Evolutionary conservation across 805 yeast species (phyloP).

Genomic region (Candida gorgasii): DNA sequence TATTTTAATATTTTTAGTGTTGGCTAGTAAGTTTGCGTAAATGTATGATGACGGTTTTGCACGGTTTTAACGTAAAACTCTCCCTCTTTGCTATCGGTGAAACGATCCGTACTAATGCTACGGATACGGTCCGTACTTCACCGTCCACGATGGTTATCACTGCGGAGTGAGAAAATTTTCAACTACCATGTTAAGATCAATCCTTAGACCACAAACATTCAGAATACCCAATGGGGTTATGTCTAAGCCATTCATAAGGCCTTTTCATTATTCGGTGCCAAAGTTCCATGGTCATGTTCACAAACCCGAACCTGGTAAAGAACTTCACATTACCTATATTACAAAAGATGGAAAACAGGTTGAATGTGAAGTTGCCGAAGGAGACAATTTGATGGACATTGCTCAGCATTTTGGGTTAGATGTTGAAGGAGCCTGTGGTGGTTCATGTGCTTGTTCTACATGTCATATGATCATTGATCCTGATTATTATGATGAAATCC

Average conservation of each 20-base stretch:
- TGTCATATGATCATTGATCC: slow-evolving; percentile 98
- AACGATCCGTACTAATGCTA: too few relatives aligned
- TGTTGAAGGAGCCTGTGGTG: slow-evolving; percentile 99
- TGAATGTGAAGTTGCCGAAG: slow-evolving; percentile 84
- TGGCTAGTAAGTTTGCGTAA: slow-evolving; percentile 68
- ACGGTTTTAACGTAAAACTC: too few relatives aligned
- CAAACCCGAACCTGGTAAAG: slow-evolving; percentile 93
- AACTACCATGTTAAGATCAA: slow-evolving; percentile 4
- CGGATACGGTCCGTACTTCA: too few relatives aligned
- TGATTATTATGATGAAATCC: slow-evolving; percentile 83
- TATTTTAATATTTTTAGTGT: slow-evolving; percentile 74
- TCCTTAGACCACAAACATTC: background rate
- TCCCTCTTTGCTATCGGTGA: too few relatives aligned
- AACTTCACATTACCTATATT: slow-evolving; percentile 75
- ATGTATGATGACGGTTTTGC: background rate
- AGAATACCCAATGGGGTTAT: background rate
- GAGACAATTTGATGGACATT: slow-evolving; percentile 87
- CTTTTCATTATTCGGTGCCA: slow-evolving; percentile 22
- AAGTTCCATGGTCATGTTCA: slow-evolving; percentile 79
- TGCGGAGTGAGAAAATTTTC: slow-evolving; percentile 10
- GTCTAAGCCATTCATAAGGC: slow-evolving; percentile 7
- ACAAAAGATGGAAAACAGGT: slow-evolving; percentile 87
- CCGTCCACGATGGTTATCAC: too few relatives aligned
- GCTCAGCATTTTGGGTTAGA: slow-evolving; percentile 93
- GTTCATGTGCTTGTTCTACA: slow-evolving; percentile 98